A percentile compares a stretch with the other conserved stretches of the same genome.
Evolutionary conservation across 495 filamentous ascomycete species (phyloP).

Genomic region (Penicillium steckii): DNA sequence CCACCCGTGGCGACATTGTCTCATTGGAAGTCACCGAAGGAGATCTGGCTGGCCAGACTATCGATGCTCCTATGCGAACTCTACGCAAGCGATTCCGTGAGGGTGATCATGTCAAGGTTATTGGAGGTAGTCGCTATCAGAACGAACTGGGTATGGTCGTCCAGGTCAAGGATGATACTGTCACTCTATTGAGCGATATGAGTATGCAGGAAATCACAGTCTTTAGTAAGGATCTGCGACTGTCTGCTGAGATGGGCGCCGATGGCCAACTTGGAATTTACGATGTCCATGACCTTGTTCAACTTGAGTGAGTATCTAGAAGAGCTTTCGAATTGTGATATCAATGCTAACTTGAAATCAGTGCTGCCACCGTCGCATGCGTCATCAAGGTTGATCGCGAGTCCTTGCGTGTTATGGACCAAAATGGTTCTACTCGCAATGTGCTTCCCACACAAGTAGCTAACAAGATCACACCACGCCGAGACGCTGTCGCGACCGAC

Average conservation of each 20-base stretch:
- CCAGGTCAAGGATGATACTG: constrained; percentile 82
- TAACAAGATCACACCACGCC: constrained; percentile 76
- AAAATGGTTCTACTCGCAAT: constrained; percentile 77
- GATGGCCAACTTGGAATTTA: constrained; percentile 77
- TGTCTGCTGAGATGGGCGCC: constrained; percentile 86
- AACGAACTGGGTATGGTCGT: constrained; percentile 98
- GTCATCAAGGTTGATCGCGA: constrained; percentile 95
- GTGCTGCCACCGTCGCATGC: constrained; percentile 83
- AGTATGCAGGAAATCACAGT: constrained; percentile 92
- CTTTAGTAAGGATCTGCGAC: constrained; percentile 93
- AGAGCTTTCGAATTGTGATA: neutral
- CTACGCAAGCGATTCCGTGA: constrained; percentile 90
- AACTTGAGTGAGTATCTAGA: constrained; percentile 70
- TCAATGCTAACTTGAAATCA: constrained; percentile 38
- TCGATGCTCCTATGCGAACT: constrained; percentile 90
- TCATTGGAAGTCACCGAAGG: constrained; percentile 85
- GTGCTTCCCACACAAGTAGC: constrained; percentile 88
- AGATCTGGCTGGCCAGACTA: constrained; percentile 73
- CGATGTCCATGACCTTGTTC: constrained; percentile 89
- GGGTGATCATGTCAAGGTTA: constrained; percentile 98
- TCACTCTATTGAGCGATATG: constrained; percentile 89
- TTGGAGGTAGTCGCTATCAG: constrained; percentile 86
- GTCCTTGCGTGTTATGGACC: constrained; percentile 83
- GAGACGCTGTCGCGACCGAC: constrained; percentile 85
- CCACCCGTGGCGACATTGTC: constrained; percentile 90